Evolutionary conservation across 768 basidiomycete species (phyloP).

Genomic region (Leccinum subgranulosum): DNA sequence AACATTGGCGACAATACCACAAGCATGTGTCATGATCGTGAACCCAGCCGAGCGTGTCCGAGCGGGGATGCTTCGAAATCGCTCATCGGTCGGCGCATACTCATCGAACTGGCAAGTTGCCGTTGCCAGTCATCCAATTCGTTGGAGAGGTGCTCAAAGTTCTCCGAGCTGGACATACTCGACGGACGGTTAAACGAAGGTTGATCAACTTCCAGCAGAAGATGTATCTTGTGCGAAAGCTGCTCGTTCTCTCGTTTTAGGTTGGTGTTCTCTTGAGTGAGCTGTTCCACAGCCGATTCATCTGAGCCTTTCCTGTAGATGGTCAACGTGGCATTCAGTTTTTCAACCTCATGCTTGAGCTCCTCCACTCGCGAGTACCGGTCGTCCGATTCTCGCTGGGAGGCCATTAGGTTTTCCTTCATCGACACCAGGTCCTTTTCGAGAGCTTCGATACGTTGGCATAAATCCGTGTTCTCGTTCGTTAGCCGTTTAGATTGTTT

Average conservation of each 20-base stretch:
- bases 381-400: slow-evolving; percentile 79
- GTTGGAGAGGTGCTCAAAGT: slow-evolving; percentile 76
- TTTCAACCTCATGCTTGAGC: slow-evolving; percentile 76
- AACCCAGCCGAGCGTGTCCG: slow-evolving; percentile 57
- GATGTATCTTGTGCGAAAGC: slow-evolving; percentile 86
- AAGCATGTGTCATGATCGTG: slow-evolving; percentile 41
- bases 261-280: slow-evolving; percentile 75
- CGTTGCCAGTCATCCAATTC: slow-evolving; percentile 87
- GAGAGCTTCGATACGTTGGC: slow-evolving; percentile 65
- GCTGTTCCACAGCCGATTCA: slow-evolving; percentile 75
- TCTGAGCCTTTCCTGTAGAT: slow-evolving; percentile 75
- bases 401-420: slow-evolving; percentile 64
- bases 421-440: slow-evolving; percentile 73
- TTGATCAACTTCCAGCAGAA: slow-evolving; percentile 84
- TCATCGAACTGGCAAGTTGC: slow-evolving; percentile 77
- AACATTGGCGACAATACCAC: slow-evolving; percentile 14
- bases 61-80: slow-evolving; percentile 63
- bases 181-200: slow-evolving; percentile 65
- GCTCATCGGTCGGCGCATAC: slow-evolving; percentile 65
- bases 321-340: slow-evolving; percentile 66
- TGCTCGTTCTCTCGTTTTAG: slow-evolving; percentile 86
- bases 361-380: slow-evolving; percentile 74
- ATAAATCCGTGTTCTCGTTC: slow-evolving; percentile 74
- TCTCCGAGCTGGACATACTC: slow-evolving; percentile 82
- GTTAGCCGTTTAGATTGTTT: slow-evolving; percentile 70